Evolutionary conservation across 768 basidiomycete species (phyloP), one percentile per base, ranked within the genome.

Genomic region (Crepidotus variabilis): DNA sequence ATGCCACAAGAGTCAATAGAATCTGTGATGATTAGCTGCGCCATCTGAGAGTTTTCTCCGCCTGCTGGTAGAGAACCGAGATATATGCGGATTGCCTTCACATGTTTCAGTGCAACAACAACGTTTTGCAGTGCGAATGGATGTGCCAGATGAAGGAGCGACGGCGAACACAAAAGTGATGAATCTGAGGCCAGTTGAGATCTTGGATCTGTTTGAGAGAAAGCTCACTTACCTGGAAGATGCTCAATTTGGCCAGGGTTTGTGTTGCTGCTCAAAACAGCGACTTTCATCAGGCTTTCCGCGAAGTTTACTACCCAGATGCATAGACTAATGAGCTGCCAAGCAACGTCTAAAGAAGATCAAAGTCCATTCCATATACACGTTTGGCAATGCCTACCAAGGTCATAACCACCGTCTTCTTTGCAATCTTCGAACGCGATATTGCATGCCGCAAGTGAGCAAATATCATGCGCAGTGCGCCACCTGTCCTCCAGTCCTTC

Each of bases 291-390:
- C 4, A 92, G 66, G 51, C 71, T 79, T 65, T 88, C 87, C 18
- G 84, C 59, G 60, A 90, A 84, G 33, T 70, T 69, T 23, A 90
- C 71, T 46, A 82, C 66, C 88, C 88, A 92, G 7, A 71, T 72
- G 0, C 79, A 81, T 47, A 90, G 63, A 8, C 78, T 80, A 47
- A 85, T 80, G 13, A 92, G 75, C 59, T 87, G 85, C 90, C 90
- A 92, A 23, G 84, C 78, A 34, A 86, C 82, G 52, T 84, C 90
- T 92, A 52, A 51, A 57, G 45, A 16, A 33, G 3, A 48, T 63
- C 58, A 55, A 47, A 24, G 45, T 23, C 52, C 47, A 10, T 50
- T 34, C 21, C 22, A 53, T 47, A n/a, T 7, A 18, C 6, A 32
- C 24, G 21, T 24, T 22, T 16, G 5, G 24, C 5, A 16, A 28